These are phyloP conservation scores for Vaucheria bursata DNA, from an alignment of 352 stramenopile species.

Conservation along the genomic window DNA sequence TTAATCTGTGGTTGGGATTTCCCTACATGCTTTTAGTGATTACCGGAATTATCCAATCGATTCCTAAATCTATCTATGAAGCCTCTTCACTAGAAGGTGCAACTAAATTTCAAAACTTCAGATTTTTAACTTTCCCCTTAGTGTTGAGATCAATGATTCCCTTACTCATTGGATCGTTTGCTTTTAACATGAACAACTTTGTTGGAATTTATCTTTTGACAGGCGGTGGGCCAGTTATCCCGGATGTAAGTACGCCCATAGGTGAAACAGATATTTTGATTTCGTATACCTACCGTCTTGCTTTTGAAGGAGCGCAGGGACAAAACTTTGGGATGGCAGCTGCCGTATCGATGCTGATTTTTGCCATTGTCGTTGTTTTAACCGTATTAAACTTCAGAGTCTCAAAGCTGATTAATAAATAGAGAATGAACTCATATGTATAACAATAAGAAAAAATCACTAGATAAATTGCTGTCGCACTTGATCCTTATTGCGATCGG, in stretches of 20 bases:
- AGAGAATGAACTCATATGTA: neutral
- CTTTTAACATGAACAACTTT: neutral
- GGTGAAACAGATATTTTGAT: neutral
- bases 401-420: neutral
- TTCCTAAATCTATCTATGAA: neutral
- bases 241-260: neutral
- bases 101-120: neutral
- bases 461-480: neutral
- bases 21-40: neutral
- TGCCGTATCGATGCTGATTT: neutral
- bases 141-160: neutral
- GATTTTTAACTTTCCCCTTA: neutral
- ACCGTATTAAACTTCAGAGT: neutral
- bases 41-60: neutral
- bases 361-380: neutral
- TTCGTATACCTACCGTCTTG: neutral
- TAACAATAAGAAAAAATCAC: neutral
- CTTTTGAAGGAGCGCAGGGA: neutral
- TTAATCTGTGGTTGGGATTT: neutral
- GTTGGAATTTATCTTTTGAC: neutral
- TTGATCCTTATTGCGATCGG: neutral
- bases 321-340: neutral
- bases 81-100: neutral
- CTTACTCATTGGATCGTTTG: neutral
- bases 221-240: neutral